These are phyloP conservation scores for Leishmania mexicana DNA, from an alignment of 208 protist genomes.

Conservation along the genomic window DNA sequence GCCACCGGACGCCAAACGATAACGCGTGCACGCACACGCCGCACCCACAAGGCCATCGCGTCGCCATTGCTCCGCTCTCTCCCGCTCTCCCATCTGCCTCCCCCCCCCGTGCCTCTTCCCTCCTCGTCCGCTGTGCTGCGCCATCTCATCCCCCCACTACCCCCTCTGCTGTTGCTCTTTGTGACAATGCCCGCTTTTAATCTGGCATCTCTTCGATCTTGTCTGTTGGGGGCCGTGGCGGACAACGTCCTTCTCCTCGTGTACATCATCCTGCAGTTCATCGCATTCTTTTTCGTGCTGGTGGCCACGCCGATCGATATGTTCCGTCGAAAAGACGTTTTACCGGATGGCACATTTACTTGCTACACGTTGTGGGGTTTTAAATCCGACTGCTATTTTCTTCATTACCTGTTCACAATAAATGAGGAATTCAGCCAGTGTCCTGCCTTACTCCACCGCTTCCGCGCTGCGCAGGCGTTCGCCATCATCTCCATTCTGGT, in stretches of 20 bases:
- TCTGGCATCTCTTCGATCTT: not conserved
- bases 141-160: not conserved
- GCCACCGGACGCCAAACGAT: not conserved
- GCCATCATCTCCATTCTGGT: conserved; percentile 36
- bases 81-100: not conserved
- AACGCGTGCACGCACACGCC: conserved; percentile 25
- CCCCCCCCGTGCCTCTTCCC: too few species aligned
- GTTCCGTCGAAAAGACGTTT: too few species aligned
- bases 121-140: not conserved
- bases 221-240: not conserved
- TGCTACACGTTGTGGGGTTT: too few species aligned
- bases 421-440: too few species aligned
- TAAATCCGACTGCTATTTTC: too few species aligned
- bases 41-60: not conserved
- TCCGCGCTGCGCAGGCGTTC: conserved; percentile 29
- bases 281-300: too few species aligned
- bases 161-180: not conserved
- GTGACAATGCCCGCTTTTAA: too few species aligned
- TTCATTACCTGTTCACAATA: too few species aligned
- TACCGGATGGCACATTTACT: too few species aligned
- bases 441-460: too few species aligned
- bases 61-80: too few species aligned
- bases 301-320: too few species aligned
- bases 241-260: conserved; percentile 41
- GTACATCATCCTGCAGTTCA: conserved; percentile 32